Percentiles rank a stretch among this genome's conserved stretches.
These are phyloP conservation scores for Pseudogymnoascus sp. DNA, from an alignment of 2,329 filamentous ascomycete species.

Conservation along the genomic window DNA sequence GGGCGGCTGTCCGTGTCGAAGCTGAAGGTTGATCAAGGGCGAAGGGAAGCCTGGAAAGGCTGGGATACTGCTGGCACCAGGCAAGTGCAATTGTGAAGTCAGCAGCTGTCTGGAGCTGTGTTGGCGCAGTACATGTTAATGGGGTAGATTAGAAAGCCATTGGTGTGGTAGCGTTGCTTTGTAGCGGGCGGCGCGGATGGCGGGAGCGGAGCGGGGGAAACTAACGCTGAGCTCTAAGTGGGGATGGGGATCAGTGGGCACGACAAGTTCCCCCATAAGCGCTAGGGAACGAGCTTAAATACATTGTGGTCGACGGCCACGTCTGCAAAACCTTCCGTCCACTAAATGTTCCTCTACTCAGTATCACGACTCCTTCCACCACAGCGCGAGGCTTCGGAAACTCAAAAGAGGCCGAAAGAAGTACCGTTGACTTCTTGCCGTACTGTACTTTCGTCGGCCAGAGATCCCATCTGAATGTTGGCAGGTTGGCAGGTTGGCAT, in stretches of 20 bases:
- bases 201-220: constrained; percentile 3
- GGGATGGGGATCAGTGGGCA: constrained; percentile 5
- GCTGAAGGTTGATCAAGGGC: not conserved
- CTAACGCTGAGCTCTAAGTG: constrained; percentile 7
- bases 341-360: not conserved
- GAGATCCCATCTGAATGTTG: not conserved
- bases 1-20: constrained; percentile 1
- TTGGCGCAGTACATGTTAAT: not conserved
- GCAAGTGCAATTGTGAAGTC: constrained; percentile 1
- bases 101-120: constrained; percentile 3
- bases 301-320: not conserved
- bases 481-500: not conserved
- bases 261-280: not conserved
- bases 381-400: not conserved
- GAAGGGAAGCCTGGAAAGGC: not conserved
- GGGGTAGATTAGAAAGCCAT: not conserved
- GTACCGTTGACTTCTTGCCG: not conserved
- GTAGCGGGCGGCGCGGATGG: not conserved
- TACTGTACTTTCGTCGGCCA: not conserved
- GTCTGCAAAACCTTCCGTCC: not conserved
- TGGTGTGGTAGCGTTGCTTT: not conserved
- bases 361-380: not conserved
- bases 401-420: not conserved
- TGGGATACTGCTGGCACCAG: not conserved
- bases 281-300: constrained; percentile 6